phyloP scores from a whole-genome alignment of 192 early-diverging fungal species.

The Entrophospora sp. region DNA sequence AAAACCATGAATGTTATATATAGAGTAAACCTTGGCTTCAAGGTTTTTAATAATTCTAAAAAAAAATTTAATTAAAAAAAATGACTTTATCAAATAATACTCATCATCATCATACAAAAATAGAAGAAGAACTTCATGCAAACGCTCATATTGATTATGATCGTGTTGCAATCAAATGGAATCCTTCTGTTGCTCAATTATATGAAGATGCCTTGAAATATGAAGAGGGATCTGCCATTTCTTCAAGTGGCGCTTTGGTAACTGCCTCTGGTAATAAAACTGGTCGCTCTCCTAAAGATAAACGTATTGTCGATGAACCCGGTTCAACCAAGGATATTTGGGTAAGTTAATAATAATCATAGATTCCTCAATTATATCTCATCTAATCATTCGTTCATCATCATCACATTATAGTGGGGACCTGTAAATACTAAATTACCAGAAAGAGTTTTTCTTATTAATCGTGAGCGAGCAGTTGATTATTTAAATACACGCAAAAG shows the following conservation, averaged over 20 bases:
- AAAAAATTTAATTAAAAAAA: no score
- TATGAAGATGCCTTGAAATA: conserved; percentile 87
- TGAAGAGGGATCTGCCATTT: conserved; percentile 82
- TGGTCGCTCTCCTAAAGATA: conserved; percentile 90
- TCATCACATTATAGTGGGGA: conserved; percentile 58
- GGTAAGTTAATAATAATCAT: conserved; percentile 24
- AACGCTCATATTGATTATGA: conserved; percentile 62
- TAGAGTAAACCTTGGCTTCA: no score
- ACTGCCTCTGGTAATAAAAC: conserved; percentile 89
- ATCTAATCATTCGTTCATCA: neutral
- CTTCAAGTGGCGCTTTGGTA: conserved; percentile 84
- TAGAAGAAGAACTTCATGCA: conserved; percentile 28
- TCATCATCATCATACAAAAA: conserved; percentile 7
- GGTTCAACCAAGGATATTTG: conserved; percentile 82
- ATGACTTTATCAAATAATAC: no score
- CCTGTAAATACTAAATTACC: conserved; percentile 92
- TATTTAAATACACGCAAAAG: conserved; percentile 92
- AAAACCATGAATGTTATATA: no score
- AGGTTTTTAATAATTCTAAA: no score
- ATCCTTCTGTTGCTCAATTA: conserved; percentile 75
- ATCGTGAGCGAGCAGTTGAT: conserved; percentile 91
- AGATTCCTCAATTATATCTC: neutral
- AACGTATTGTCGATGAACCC: conserved; percentile 93
- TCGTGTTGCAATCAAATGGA: conserved; percentile 75
- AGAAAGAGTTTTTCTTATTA: conserved; percentile 75